Base-by-base conservation (phyloP, 331 rosid species). In the Malus hybrid region DNA sequence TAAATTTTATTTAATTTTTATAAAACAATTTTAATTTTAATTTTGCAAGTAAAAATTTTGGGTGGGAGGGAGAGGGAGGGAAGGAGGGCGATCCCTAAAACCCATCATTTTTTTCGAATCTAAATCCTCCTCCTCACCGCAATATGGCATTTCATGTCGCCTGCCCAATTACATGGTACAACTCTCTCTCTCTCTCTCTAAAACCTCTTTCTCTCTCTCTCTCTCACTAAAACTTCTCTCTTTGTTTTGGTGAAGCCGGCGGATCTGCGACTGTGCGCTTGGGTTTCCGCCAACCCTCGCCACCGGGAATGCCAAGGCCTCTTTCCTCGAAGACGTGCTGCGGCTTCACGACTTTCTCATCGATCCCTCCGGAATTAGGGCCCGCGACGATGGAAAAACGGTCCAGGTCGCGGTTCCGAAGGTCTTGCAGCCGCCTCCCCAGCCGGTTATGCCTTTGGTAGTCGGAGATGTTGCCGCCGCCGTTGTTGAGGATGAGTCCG, bases 81-180 rank as follows among this genome's bases (percentile, higher is more conserved):
- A 42, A 84, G 76, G 83, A 73, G 74, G 77, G 70, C 85, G 91
- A 92, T 92, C 93, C 87, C 92, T 81, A 82, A 88, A 83, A 80
- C 73, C 86, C 71, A 77, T 42, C 13, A 20, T 0, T 42, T 68
- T 76, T 63, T 81, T 80, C 80, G 88, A 90, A 93, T 89, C 90
- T 80, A 92, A 92, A 87, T 87, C 87, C 80, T 67, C 80, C 85
- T 86, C 83, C 83, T 78, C 94, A 88, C 82, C 83, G 80, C 94
- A 88, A 90, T 83, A 94, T 95, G 99, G 97, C 99, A 88, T 95
- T 95, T 95, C 99, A 95, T 92, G 93, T 95, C 74, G 99, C 96
- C 84, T 95, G 99, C 85, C 97, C 99, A 92, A 92, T 95, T 90
- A 95, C 99, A 85, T 90, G 97, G 99, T 93, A 86, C 48, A 42